Evolutionary conservation across 768 basidiomycete species (phyloP), one percentile per base, ranked within the genome.

Genomic region (Leccinum rimulosum): DNA sequence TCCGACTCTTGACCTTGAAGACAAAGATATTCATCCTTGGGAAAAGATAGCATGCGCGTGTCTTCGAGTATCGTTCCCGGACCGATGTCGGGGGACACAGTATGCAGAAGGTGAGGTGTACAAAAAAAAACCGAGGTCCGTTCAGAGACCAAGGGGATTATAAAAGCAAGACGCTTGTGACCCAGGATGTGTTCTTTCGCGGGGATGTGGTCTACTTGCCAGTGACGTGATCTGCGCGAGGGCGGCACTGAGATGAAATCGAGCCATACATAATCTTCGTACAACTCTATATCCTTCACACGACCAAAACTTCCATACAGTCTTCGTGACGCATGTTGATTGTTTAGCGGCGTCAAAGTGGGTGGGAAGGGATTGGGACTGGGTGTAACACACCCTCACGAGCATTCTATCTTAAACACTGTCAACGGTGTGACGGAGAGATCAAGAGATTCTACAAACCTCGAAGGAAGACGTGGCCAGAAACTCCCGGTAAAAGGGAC

Each of bases 301-400:
- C 86, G 1, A 96, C 93, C 59, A 95, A 76, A 66, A 88, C 93
- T 70, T 98, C 95, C 31, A 82, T 83, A 82, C 89, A 88, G 28
- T 84, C 82, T 66, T 89, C 85, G 58, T 80, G 84, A 25, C 78
- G 76, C 14, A 92, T 69, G 57, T 87, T 75, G 33, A 83, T 77
- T 4, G 86, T 83, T 22, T 80, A 83, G 3, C 89, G 84, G 69
- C 93, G 73, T 91, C 85, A 59, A 89, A 92, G 38, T 74, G 66
- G 6, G 70, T 63, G 10, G 79, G 73, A 6, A 89, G 61, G 19
- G 73, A 71, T 59, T 84, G 83, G 1, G 76, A 75, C 58, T 81
- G 81, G 12, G 84, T 85, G 71, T 88, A 85, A 48, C 82, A 84
- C 3, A 90, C 81, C 57, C 88, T 80, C 30, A 97, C 87, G 6